Evolutionary conservation across 495 filamentous ascomycete genomes (phyloP), one percentile per base, ranked within the genome.

Genomic region (Tricharina praecox): DNA sequence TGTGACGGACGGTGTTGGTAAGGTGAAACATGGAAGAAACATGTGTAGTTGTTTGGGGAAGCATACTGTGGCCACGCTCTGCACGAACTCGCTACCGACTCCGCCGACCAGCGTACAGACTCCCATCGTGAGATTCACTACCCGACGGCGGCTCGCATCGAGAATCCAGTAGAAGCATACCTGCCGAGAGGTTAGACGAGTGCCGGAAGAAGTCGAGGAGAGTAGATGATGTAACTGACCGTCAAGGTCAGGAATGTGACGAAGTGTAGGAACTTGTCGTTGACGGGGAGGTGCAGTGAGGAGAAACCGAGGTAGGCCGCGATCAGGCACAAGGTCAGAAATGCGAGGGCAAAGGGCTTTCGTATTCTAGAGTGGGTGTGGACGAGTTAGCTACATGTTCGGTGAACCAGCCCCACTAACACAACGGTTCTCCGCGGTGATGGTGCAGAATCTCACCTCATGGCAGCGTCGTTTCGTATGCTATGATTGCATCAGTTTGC

Each of bases 101-200:
- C 82, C 81, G 24, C 50, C 48, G 23, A 52, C 23, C 9, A 59
- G 26, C 34, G 56, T 59, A 28, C 56, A 59, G 54, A 86, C 70
- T 13, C 84, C 51, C n/a, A 96, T 66, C 19, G 87, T 94, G 40
- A 93, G 62, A 62, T 96, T 82, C 13, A 93, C 66, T 18, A 75
- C 78, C 49, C 88, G 81, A 24, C 86, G 75, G 40, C 92, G 81
- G 40, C 78, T 77, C 35, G 87, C 86, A 59, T 99, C 90, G 57
- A 93, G 64, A 58, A 93, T 81, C 87, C 88, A 99, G 76, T 99
- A 99, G 73, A 95, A 96, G 55, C 70, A 67, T 30, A 82, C 53
- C 67, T 70, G 54, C 5, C 18, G n/a, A 2, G 21, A 13, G 15
- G n/a, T 25, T 24, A 25, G 41, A 13, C 19, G 45, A 19, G 18